Conservation (phyloP, 2,329 filamentous ascomycete species). For the Fusarium sarcochroum region DNA sequence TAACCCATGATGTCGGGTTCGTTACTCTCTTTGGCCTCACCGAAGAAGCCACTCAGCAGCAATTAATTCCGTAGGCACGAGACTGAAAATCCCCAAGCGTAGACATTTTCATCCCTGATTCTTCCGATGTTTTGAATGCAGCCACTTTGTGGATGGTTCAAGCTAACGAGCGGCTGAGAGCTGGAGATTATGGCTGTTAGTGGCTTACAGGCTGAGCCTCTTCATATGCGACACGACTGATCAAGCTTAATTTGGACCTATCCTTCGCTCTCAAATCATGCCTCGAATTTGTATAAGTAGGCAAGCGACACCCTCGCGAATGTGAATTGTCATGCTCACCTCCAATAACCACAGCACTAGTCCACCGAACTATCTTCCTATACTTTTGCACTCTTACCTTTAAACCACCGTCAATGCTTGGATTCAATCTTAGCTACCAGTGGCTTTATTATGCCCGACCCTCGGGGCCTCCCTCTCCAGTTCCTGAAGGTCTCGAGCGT, state of each 20-base stretch:
- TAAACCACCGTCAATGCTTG: slow-evolving; percentile 38
- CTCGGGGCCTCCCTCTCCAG: slow-evolving; percentile 36
- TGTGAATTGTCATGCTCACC: not conserved
- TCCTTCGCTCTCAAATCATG: not conserved
- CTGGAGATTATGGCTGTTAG: slow-evolving; percentile 19
- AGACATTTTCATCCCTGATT: slow-evolving; percentile 12
- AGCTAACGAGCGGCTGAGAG: slow-evolving; percentile 28
- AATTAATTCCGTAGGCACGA: not conserved
- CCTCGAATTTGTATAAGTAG: slow-evolving; percentile 19
- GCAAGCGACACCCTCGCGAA: not conserved
- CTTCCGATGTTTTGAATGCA: slow-evolving; percentile 4
- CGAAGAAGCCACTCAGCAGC: not conserved
- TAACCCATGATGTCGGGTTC: not conserved
- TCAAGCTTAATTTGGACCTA: not conserved
- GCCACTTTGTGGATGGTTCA: slow-evolving; percentile 7
- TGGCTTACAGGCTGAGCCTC: slow-evolving; percentile 33
- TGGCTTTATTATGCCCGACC: slow-evolving; percentile 47
- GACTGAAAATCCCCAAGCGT: not conserved
- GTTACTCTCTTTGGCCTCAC: not conserved
- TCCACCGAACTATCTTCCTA: not conserved
- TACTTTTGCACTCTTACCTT: not conserved
- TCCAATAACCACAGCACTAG: not conserved
- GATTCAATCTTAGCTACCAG: slow-evolving; percentile 47
- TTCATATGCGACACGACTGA: slow-evolving; percentile 14
- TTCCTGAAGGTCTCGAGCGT: slow-evolving; percentile 59